phyloP scores from a whole-genome alignment of 75 land plant species.

The Pinus albicaulis region DNA sequence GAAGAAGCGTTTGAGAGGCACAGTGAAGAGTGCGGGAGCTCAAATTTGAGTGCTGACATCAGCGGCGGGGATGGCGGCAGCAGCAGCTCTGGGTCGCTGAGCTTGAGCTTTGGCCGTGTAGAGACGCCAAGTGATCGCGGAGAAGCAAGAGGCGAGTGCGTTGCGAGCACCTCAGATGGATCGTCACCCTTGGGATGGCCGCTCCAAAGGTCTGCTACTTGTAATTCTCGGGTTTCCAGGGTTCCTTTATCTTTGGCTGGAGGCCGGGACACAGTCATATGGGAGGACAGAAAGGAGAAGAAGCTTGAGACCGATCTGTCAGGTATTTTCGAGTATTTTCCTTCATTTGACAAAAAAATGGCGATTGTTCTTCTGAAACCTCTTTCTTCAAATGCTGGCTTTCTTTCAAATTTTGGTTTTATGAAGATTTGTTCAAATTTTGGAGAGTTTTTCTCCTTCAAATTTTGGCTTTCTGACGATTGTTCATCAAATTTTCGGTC shows the following conservation, averaged over 20 bases:
- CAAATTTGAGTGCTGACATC: slow-evolving; percentile 2
- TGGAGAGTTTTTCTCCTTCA: no score
- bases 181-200: slow-evolving; percentile 10
- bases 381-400: not conserved
- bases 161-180: not conserved
- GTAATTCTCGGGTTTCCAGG: not conserved
- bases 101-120: not conserved
- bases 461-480: no score
- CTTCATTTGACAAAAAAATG: no score
- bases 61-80: not conserved
- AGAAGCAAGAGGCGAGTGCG: not conserved
- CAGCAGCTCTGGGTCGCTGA: not conserved
- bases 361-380: no score
- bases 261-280: slow-evolving; percentile 6
- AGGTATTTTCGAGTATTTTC: not conserved
- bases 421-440: no score
- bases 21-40: not conserved
- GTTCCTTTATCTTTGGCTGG: not conserved
- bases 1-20: not conserved
- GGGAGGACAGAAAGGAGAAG: slow-evolving; percentile 1
- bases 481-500: no score
- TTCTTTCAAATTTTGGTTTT: not conserved
- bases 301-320: slow-evolving; percentile 4
- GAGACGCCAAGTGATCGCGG: not conserved
- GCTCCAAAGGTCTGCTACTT: not conserved